Percentiles rank a stretch among this genome's conserved stretches.
Conservation (phyloP, 176 grass and related monocot species). For the Elymus sibiricus region DNA sequence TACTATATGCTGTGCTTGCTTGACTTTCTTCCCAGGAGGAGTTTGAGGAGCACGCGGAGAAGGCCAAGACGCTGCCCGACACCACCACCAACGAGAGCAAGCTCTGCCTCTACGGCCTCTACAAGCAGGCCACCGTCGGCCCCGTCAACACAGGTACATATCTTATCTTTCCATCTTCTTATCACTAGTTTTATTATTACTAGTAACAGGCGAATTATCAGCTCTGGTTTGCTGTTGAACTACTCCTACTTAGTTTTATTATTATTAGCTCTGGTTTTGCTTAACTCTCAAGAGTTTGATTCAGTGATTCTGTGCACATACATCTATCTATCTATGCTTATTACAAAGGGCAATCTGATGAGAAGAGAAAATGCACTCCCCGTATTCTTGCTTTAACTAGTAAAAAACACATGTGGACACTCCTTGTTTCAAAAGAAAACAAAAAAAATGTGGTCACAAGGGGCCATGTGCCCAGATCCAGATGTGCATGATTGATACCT, state of each 20-base stretch:
- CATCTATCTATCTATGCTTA: background rate
- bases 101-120: conserved; percentile 76
- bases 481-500: background rate
- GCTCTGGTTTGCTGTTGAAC: no score
- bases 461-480: no score
- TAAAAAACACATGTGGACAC: no score
- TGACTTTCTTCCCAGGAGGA: conserved; percentile 57
- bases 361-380: no score
- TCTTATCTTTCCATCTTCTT: background rate
- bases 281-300: background rate
- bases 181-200: no score
- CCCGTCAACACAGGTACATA: conserved; percentile 56
- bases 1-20: background rate
- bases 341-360: background rate
- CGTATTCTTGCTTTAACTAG: background rate
- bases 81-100: conserved; percentile 60
- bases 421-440: no score
- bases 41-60: conserved; percentile 65
- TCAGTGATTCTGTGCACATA: no score
- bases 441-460: no score
- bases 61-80: conserved; percentile 66
- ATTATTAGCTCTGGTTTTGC: background rate
- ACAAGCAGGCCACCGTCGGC: conserved; percentile 81
- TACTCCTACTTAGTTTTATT: no score
- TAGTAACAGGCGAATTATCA: no score